phyloP scores from a whole-genome alignment of 176 grass and related monocot genomes.

The Avena atlantica region DNA sequence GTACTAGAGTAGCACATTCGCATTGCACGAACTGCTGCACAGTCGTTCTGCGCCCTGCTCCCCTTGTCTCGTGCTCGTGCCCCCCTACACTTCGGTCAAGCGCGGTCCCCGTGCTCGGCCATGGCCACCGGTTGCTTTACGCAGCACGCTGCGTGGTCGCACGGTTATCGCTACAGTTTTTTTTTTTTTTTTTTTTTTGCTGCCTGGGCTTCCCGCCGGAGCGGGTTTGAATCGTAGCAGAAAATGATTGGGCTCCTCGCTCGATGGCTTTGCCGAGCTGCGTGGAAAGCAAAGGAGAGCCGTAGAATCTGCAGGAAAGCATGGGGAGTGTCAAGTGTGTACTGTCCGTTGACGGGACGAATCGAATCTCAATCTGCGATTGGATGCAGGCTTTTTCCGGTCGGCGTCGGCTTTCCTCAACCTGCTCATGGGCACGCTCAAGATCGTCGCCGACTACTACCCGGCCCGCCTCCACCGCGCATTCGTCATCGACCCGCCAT shows the following conservation, averaged over 20 bases:
- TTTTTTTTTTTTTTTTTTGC: not conserved
- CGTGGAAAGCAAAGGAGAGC: not conserved
- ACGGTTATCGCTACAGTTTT: conserved; percentile 11
- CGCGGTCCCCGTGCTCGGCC: conserved; percentile 43
- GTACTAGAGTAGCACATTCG: not conserved
- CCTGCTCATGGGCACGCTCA: conserved; percentile 89
- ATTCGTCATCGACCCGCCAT: conserved; percentile 95
- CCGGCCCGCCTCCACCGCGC: conserved; percentile 87
- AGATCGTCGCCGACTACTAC: conserved; percentile 96
- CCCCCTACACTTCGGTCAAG: not conserved
- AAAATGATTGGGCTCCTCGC: conserved; percentile 34
- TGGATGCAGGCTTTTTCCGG: conserved; percentile 83
- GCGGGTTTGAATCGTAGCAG: conserved; percentile 43
- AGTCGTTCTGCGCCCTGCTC: not conserved
- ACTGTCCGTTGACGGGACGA: conserved; percentile 33
- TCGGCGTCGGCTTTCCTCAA: conserved; percentile 95
- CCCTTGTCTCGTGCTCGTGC: not conserved
- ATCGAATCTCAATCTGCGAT: conserved; percentile 13
- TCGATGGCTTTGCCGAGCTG: not conserved
- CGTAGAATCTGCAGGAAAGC: conserved; percentile 39
- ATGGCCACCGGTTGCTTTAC: not conserved
- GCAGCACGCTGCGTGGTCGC: not conserved
- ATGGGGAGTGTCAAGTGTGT: not conserved
- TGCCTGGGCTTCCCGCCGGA: conserved; percentile 36
- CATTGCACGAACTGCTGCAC: not conserved